Evolutionary conservation across 306 rosid genomes (phyloP).

Genomic region (Rubus idaeus): DNA sequence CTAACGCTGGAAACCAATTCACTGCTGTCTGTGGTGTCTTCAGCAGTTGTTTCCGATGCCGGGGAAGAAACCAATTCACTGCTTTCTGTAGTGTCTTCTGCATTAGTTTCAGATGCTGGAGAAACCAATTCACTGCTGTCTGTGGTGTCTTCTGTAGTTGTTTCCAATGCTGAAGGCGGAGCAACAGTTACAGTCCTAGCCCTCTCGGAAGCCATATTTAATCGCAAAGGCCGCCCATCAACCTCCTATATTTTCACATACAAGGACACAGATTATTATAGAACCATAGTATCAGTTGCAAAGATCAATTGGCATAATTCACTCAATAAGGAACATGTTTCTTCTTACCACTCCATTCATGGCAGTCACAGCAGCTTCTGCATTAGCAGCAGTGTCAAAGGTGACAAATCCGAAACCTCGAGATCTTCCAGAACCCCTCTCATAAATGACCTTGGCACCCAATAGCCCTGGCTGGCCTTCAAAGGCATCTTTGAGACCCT

Average conservation of each 20-base stretch:
- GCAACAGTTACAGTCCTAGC: conserved; percentile 23
- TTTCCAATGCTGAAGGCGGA: conserved; percentile 33
- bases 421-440: conserved; percentile 71
- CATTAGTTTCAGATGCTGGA: background rate
- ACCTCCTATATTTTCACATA: conserved; percentile 52
- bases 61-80: conserved; percentile 40
- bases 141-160: conserved; percentile 28
- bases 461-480: conserved; percentile 71
- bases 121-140: conserved; percentile 55
- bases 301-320: background rate
- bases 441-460: conserved; percentile 84
- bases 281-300: conserved; percentile 1
- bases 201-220: conserved; percentile 56
- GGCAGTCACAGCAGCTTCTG: conserved; percentile 51
- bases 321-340: background rate
- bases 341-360: conserved; percentile 88
- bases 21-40: conserved; percentile 33
- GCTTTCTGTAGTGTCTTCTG: conserved; percentile 27
- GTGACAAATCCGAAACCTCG: conserved; percentile 87
- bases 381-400: conserved; percentile 68
- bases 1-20: conserved; percentile 65
- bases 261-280: background rate
- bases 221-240: conserved; percentile 70
- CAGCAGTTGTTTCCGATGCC: conserved; percentile 25
- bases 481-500: conserved; percentile 75